These are phyloP conservation scores for Pyricularia sp. DNA, from an alignment of 2,329 filamentous ascomycete genomes.

Conservation along the genomic window DNA sequence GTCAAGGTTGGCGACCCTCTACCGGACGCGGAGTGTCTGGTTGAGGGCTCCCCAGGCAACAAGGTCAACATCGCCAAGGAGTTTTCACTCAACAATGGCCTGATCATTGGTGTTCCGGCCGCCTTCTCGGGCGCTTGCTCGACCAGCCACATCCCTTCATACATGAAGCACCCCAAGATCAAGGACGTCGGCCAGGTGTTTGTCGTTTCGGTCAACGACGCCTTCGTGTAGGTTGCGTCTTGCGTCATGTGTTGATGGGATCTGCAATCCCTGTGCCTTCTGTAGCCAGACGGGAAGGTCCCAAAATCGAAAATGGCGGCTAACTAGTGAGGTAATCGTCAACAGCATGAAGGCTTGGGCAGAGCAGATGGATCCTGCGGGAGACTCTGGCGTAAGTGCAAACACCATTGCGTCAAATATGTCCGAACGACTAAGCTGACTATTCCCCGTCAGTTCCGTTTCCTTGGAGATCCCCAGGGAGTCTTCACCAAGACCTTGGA, in stretches of 20 bases:
- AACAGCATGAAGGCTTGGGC: conserved; percentile 81
- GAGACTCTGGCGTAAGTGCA: conserved; percentile 58
- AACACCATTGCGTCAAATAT: neutral
- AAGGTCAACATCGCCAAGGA: conserved; percentile 79
- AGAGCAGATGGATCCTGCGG: conserved; percentile 59
- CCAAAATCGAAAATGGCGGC: neutral
- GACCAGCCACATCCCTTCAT: conserved; percentile 66
- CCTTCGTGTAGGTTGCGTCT: conserved; percentile 62
- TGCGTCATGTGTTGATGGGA: neutral
- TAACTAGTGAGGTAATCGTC: neutral
- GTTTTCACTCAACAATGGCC: conserved; percentile 54
- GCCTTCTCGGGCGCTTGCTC: conserved; percentile 54
- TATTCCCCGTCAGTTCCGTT: conserved; percentile 52
- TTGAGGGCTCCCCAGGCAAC: conserved; percentile 79
- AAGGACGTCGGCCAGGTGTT: conserved; percentile 75
- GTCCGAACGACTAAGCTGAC: neutral
- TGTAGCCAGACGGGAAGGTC: neutral
- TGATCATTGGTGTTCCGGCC: conserved; percentile 77
- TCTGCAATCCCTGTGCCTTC: neutral
- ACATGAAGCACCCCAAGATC: conserved; percentile 66
- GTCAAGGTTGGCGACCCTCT: conserved; percentile 71
- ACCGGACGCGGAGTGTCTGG: conserved; percentile 63
- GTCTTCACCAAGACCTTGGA: conserved; percentile 76
- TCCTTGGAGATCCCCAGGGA: conserved; percentile 69
- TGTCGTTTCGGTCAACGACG: conserved; percentile 85